These are phyloP conservation scores for Chalciporus sp. DNA, from an alignment of 1,284 basidiomycete genomes.

Conservation along the genomic window DNA sequence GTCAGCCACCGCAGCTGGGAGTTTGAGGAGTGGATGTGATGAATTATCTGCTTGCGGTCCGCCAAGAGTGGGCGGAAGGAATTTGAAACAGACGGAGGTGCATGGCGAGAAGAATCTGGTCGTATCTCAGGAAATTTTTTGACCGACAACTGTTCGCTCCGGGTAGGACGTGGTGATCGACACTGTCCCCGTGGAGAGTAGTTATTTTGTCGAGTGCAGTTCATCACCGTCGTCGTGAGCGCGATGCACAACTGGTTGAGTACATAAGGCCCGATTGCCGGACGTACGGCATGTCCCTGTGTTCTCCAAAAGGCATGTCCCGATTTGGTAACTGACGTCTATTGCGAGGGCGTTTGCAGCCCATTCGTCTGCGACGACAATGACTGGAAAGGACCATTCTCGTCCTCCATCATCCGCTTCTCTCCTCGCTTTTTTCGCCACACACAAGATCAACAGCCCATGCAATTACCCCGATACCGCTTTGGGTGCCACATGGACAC, in stretches of 20 bases:
- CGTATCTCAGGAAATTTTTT: background rate
- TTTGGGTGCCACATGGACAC: slow-evolving; percentile 39
- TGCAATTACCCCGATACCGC: slow-evolving; percentile 32
- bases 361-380: slow-evolving; percentile 4
- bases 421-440: slow-evolving; percentile 12
- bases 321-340: slow-evolving; percentile 27
- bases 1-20: background rate
- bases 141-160: background rate
- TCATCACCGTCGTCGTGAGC: slow-evolving; percentile 2
- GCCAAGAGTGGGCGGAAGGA: slow-evolving; percentile 6
- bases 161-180: background rate
- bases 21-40: too few relatives aligned
- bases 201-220: background rate
- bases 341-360: background rate
- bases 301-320: slow-evolving; percentile 31
- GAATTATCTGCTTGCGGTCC: background rate
- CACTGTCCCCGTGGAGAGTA: background rate
- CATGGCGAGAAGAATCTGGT: background rate
- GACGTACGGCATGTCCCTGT: slow-evolving; percentile 28
- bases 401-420: slow-evolving; percentile 13
- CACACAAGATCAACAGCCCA: slow-evolving; percentile 22
- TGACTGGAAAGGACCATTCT: slow-evolving; percentile 15
- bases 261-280: slow-evolving; percentile 32
- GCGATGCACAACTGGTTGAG: slow-evolving; percentile 3
- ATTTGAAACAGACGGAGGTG: background rate